A percentile compares a stretch with the other conserved stretches of the same genome.
Evolutionary conservation across 108 stramenopile genomes (phyloP).

Genomic region (Nannochloropsis gaditana): DNA sequence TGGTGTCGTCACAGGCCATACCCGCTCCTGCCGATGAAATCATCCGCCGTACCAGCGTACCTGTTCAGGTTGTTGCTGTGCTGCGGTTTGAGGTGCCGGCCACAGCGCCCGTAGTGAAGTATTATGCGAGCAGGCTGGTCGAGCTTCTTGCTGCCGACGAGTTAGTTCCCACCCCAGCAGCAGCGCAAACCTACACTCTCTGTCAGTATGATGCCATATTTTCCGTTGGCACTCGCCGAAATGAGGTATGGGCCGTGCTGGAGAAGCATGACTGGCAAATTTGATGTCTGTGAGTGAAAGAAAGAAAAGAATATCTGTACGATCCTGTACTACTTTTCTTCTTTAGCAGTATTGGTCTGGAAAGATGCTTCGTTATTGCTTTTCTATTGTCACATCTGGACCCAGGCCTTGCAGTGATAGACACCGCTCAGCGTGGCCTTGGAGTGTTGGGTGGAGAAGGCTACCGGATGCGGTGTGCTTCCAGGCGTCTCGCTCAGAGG

Average conservation of each 20-base stretch:
- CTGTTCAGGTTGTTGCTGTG: slow-evolving; percentile 65
- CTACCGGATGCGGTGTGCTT: too few relatives aligned
- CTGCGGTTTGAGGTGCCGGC: slow-evolving; percentile 64
- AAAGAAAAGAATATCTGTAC: background rate
- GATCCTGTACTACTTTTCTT: too few relatives aligned
- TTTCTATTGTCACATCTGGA: too few relatives aligned
- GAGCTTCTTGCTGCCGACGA: slow-evolving; percentile 55
- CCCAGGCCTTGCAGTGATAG: too few relatives aligned
- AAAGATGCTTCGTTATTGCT: too few relatives aligned
- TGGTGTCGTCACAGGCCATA: slow-evolving; percentile 58
- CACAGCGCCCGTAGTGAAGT: slow-evolving; percentile 58
- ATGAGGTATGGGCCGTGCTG: slow-evolving; percentile 76
- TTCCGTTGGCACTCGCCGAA: slow-evolving; percentile 69
- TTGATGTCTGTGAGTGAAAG: background rate
- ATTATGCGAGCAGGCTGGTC: slow-evolving; percentile 57
- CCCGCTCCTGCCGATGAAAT: slow-evolving; percentile 23
- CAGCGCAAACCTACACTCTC: slow-evolving; percentile 36
- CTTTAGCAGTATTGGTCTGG: too few relatives aligned
- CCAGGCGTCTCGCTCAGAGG: too few relatives aligned
- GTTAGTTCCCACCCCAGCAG: slow-evolving; percentile 40
- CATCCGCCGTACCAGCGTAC: slow-evolving; percentile 24
- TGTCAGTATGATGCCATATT: slow-evolving; percentile 83
- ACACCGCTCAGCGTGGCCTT: too few relatives aligned
- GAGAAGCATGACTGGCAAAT: slow-evolving; percentile 54
- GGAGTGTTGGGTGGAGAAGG: too few relatives aligned